Evolutionary conservation across 768 basidiomycete genomes (phyloP), one percentile per base, ranked within the genome.

Genomic region (Suillus discolor): DNA sequence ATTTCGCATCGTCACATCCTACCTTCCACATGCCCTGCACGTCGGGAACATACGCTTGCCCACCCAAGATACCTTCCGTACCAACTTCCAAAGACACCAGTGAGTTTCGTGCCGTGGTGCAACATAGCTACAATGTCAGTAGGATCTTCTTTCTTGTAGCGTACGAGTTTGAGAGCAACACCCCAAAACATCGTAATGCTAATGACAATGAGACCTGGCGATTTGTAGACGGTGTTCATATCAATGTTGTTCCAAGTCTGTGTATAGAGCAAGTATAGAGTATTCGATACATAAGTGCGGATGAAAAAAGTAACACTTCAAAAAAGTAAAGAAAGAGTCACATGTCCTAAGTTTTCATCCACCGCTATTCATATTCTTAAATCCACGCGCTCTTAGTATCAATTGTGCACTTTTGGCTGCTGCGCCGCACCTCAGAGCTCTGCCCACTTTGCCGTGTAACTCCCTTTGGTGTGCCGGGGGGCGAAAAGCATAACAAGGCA

Each of bases 1-100:
- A 81, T 69, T 60, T 74, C 61, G 1, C 15, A 44, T 25, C 25
- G 34, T 20, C 4, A 36, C 3, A 28, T 69, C 81, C 23, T 62
- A 90, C 91, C 84, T 96, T 94, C 95, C 95, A 96, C 83, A 94
- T 94, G 62, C 95, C 95, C 74, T 95, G 90, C 0, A 96, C 95
- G 57, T 92, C 94, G n/a, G 92, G 90, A 0, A 97, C 96, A 65
- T 83, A 86, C 0, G 96, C 96, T 75, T 97, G 96, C 20, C 96
- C 96, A 57, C 96, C 96, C 75, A 98, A 83, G 57, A 93, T 97
- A 75, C 94, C 94, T 75, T 96, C 92, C 44, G 90, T 94, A 53
- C 94, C 94, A 68, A 96, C 94, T 76, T 97, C 96, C 68, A 97
- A 81, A 47, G 90, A 91, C 20, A 99, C 97, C n/a, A n/a, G 36